These are phyloP conservation scores for Gliomastix tumulicola DNA, from an alignment of 2,329 filamentous ascomycete species.

Conservation along the genomic window DNA sequence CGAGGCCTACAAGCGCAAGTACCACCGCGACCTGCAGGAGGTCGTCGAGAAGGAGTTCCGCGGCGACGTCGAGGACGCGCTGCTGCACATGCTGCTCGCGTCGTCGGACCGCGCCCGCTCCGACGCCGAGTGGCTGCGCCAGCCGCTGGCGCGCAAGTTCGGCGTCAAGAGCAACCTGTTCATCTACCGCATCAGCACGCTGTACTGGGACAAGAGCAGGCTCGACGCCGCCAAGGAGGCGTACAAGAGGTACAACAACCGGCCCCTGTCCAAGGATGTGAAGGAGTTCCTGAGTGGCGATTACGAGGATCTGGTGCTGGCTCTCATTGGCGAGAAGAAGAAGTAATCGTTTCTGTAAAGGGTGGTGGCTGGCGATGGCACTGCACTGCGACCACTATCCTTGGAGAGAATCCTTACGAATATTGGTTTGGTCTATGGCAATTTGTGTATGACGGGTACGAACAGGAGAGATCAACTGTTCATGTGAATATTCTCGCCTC, in stretches of 20 bases:
- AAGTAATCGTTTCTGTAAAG: no score
- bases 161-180: slow-evolving; percentile 20
- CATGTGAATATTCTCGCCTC: no score
- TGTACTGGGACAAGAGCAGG: slow-evolving; percentile 21
- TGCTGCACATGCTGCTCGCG: slow-evolving; percentile 18
- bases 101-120: slow-evolving; percentile 12
- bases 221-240: slow-evolving; percentile 16
- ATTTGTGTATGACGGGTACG: no score
- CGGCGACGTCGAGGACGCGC: slow-evolving; percentile 23
- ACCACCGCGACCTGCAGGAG: slow-evolving; percentile 20
- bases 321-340: slow-evolving; percentile 16
- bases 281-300: slow-evolving; percentile 17
- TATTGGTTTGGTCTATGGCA: no score
- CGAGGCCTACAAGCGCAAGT: slow-evolving; percentile 20
- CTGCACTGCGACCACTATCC: no score
- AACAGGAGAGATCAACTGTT: no score
- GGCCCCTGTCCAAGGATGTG: slow-evolving; percentile 13
- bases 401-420: no score
- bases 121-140: slow-evolving; percentile 15
- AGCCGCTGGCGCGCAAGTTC: slow-evolving; percentile 14
- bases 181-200: slow-evolving; percentile 19
- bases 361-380: no score
- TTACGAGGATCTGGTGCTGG: slow-evolving; percentile 18
- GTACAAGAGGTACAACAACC: slow-evolving; percentile 8
- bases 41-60: slow-evolving; percentile 26